Percentiles rank a stretch among this genome's conserved stretches.
Evolutionary conservation across 140 eudicot species (phyloP).

Genomic region (Erigeron philadelphicus): DNA sequence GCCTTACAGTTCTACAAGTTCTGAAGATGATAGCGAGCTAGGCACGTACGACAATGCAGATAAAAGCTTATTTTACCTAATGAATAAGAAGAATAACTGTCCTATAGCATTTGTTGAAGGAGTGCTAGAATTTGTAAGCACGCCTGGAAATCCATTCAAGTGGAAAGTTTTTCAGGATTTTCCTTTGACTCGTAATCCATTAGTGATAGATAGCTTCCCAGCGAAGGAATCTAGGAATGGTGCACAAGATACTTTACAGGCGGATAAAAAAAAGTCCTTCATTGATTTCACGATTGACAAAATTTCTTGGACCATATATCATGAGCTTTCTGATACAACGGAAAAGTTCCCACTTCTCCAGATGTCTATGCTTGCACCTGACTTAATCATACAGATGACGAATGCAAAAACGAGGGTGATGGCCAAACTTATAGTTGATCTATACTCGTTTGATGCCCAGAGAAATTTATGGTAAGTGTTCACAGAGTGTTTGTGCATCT

Average conservation of each 20-base stretch:
- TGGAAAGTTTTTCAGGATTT: constrained; percentile 53
- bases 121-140: constrained; percentile 63
- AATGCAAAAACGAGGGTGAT: constrained; percentile 65
- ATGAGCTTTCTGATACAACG: constrained; percentile 60
- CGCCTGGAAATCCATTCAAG: constrained; percentile 81
- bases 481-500: not conserved
- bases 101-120: constrained; percentile 77
- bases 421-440: constrained; percentile 41
- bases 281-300: constrained; percentile 45
- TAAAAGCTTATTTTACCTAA: constrained; percentile 55
- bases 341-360: constrained; percentile 77
- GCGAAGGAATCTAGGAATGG: constrained; percentile 28
- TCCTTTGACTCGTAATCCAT: constrained; percentile 31
- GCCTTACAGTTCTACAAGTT: constrained; percentile 43
- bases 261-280: constrained; percentile 24
- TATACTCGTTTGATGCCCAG: constrained; percentile 62
- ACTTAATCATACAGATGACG: constrained; percentile 47
- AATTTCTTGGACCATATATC: constrained; percentile 54
- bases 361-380: constrained; percentile 43
- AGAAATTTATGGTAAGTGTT: constrained; percentile 58
- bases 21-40: constrained; percentile 53
- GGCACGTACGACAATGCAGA: constrained; percentile 33
- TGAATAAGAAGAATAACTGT: constrained; percentile 63
- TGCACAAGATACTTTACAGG: constrained; percentile 25
- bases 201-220: constrained; percentile 21